These are phyloP conservation scores for Quercus engelmannii DNA, from an alignment of 306 rosid genomes.

Conservation along the genomic window DNA sequence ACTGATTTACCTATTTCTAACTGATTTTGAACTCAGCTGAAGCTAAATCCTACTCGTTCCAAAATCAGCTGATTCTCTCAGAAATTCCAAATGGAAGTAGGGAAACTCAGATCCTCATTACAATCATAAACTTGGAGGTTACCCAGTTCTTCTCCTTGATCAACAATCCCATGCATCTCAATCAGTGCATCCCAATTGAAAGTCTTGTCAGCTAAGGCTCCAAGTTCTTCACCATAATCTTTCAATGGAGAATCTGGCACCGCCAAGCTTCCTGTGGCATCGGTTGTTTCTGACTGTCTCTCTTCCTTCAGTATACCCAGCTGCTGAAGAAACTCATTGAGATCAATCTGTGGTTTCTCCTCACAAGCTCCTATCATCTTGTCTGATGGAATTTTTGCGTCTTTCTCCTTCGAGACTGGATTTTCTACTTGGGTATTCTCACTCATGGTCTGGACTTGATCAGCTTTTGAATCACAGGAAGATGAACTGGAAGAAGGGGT, in stretches of 20 bases:
- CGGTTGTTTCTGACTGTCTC: constrained; percentile 34
- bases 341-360: constrained; percentile 96
- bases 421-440: constrained; percentile 22
- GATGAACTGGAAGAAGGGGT: constrained; percentile 40
- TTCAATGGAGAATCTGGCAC: constrained; percentile 40
- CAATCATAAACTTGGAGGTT: constrained; percentile 48
- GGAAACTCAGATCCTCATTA: constrained; percentile 54
- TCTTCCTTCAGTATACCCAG: constrained; percentile 70
- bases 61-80: constrained; percentile 27
- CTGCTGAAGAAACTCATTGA: constrained; percentile 95
- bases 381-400: constrained; percentile 24
- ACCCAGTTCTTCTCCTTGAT: constrained; percentile 45
- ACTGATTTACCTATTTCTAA: constrained; percentile 1
- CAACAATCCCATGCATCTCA: constrained; percentile 60
- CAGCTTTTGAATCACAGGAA: constrained; percentile 37
- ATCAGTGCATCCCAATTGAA: constrained; percentile 77
- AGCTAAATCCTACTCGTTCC: constrained; percentile 6
- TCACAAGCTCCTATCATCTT: constrained; percentile 30
- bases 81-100: constrained; percentile 77
- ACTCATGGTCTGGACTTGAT: constrained; percentile 15
- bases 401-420: constrained; percentile 24
- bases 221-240: constrained; percentile 42
- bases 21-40: constrained; percentile 13
- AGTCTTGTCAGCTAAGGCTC: constrained; percentile 48
- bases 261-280: constrained; percentile 31